These are phyloP conservation scores for Fusarium nygamai DNA, from an alignment of 2,329 filamentous ascomycete genomes.

Conservation along the genomic window DNA sequence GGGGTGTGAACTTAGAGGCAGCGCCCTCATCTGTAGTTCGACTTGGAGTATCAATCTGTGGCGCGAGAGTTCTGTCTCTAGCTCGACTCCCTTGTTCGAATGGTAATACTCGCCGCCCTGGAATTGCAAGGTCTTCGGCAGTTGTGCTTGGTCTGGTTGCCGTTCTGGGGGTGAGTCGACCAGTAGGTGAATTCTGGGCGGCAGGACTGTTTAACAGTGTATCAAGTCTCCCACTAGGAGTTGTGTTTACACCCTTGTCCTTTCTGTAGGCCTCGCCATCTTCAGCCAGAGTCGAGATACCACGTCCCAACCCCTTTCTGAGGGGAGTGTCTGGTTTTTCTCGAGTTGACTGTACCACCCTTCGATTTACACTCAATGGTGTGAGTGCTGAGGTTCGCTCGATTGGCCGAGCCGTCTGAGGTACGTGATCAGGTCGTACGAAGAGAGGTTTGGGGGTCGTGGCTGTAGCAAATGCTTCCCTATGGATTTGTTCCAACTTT, in stretches of 20 bases:
- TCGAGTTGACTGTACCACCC: conserved; percentile 33
- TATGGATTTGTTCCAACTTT: conserved; percentile 10
- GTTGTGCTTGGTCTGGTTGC: conserved; percentile 25
- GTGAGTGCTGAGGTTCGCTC: conserved; percentile 47
- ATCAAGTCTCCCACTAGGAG: conserved; percentile 46
- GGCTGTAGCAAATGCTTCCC: conserved; percentile 6
- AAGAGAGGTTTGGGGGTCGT: conserved; percentile 33
- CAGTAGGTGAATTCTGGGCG: conserved; percentile 36
- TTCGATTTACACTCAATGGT: conserved; percentile 51
- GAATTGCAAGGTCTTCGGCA: conserved; percentile 46
- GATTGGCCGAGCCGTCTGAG: conserved; percentile 32
- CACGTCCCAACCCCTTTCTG: conserved; percentile 46
- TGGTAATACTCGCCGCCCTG: conserved; percentile 55
- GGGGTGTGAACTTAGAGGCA: conserved; percentile 15
- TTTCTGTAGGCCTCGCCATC: conserved; percentile 54
- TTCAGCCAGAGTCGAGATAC: conserved; percentile 58
- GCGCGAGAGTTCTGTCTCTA: conserved; percentile 22
- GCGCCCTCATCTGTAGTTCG: conserved; percentile 1
- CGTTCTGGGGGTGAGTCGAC: conserved; percentile 39
- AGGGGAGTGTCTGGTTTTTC: conserved; percentile 32
- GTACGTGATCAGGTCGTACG: conserved; percentile 28
- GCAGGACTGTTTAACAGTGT: conserved; percentile 48
- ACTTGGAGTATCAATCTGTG: conserved; percentile 9
- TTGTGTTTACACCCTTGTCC: conserved; percentile 8
- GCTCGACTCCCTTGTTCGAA: conserved; percentile 40